Base-by-base conservation (phyloP, 139 green algal genomes). In the Spirogloea muscicola region DNA sequence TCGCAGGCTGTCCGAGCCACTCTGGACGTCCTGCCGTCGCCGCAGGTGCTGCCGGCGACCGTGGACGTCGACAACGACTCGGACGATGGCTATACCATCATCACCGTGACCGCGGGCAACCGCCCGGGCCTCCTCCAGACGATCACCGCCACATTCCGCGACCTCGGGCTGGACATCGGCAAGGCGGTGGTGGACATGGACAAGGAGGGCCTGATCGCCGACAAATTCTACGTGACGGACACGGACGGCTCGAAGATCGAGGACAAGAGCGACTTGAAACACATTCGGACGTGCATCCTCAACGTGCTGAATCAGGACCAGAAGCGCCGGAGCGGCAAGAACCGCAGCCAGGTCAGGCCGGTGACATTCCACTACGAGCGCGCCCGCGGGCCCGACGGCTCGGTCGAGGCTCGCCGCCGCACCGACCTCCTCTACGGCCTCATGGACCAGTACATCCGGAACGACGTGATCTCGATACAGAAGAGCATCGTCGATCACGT, bases 401-500 rank as follows among this genome's bases (percentile, higher is more conserved):
- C 67, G 2, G 49, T 49, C 33, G 55, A 81, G 18, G 18, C 61
- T 16, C 37, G 46, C n/a, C 58, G 55, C n/a, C 33, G 49, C 18
- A 68, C 72, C 36, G 76, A 89, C 27, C 83, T 89, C 34, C 82
- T 96, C 31, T 90, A 91, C 71, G 86, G 78, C n/a, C 83, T 96
- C 18, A 92, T 96, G 89, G 94, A 98, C 84, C 93, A 89, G 0
- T 98, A 98, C 82, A 91, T 90, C 37, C 91, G 90, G 62, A 96
- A 95, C 62, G 93, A 98, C 75, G 93, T 98, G 48, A 87, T 96
- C 38, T 88, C 74, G 70, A 94, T 99, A 61, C 89, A 98, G 82
- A 82, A 98, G 87, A 90, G 82, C 67, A 98, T 99, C 68, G 88
- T 97, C 21, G 92, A 94, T 80, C 94, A 99, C 74, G 92, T 98